Evolutionary conservation across 805 yeast species (phyloP).

Genomic region (Lipomyces oligophaga): DNA sequence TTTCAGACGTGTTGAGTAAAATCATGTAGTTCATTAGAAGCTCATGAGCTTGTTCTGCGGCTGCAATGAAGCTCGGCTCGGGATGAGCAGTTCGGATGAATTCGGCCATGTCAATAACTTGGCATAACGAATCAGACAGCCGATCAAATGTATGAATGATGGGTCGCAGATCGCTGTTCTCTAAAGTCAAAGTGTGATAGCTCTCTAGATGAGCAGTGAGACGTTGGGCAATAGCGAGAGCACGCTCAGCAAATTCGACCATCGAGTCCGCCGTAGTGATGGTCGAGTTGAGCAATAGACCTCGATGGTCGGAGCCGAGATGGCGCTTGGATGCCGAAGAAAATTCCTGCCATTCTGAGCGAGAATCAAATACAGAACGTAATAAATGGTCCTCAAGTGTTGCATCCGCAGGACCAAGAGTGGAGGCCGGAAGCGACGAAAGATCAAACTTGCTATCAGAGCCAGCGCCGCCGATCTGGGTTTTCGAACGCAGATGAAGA

Average conservation of each 20-base stretch:
- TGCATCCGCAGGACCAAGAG: conserved; percentile 4
- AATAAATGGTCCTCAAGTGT: conserved; percentile 27
- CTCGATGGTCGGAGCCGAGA: conserved; percentile 36
- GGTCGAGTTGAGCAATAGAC: conserved; percentile 71
- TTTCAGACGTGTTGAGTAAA: conserved; percentile 76
- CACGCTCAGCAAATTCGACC: conserved; percentile 57
- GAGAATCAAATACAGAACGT: conserved; percentile 30
- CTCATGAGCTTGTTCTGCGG: conserved; percentile 86
- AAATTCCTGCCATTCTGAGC: conserved; percentile 20
- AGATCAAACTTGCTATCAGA: too few species aligned
- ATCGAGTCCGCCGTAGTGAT: conserved; percentile 69
- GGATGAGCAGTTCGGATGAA: conserved; percentile 85
- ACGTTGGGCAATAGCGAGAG: conserved; percentile 61
- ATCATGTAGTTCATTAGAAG: conserved; percentile 92
- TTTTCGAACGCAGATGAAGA: too few species aligned
- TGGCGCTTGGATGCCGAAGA: neutral
- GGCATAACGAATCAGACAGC: conserved; percentile 80
- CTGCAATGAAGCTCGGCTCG: conserved; percentile 58
- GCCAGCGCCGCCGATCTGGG: too few species aligned
- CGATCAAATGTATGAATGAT: conserved; percentile 72
- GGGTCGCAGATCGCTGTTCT: conserved; percentile 41
- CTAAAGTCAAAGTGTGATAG: conserved; percentile 38
- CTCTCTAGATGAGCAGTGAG: conserved; percentile 55
- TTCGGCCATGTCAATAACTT: conserved; percentile 91
- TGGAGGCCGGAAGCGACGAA: conserved; percentile 7